A percentile compares a stretch with the other conserved stretches of the same genome.
phyloP scores from a whole-genome alignment of 2,329 filamentous ascomycete genomes.

The Fusarium sp. region DNA sequence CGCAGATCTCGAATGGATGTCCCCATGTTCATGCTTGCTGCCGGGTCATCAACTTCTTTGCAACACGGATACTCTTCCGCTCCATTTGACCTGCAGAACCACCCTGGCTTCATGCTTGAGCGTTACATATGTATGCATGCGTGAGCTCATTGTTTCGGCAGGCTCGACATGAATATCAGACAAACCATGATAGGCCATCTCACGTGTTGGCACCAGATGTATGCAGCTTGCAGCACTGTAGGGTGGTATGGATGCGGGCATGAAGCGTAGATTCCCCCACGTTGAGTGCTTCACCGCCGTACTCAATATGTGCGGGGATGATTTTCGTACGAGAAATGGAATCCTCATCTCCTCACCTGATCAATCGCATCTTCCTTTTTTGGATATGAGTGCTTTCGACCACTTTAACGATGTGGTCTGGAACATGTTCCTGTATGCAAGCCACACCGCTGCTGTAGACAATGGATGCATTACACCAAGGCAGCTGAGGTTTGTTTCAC shows the following conservation, averaged over 20 bases:
- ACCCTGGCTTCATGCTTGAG: slow-evolving; percentile 21
- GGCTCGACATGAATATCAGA: slow-evolving; percentile 20
- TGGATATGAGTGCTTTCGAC: slow-evolving; percentile 8
- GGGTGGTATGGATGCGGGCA: slow-evolving; percentile 39
- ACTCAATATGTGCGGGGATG: slow-evolving; percentile 20
- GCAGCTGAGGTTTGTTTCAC: background rate
- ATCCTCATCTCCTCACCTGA: slow-evolving; percentile 32
- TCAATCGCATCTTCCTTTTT: slow-evolving; percentile 25
- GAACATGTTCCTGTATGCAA: slow-evolving; percentile 16
- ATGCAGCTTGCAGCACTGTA: slow-evolving; percentile 31
- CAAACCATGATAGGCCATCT: slow-evolving; percentile 20
- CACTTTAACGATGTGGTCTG: slow-evolving; percentile 9
- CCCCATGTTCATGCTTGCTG: slow-evolving; percentile 26
- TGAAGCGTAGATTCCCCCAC: slow-evolving; percentile 22
- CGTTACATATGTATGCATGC: slow-evolving; percentile 22
- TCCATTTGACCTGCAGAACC: slow-evolving; percentile 29
- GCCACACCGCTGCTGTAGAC: slow-evolving; percentile 30
- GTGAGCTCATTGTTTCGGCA: slow-evolving; percentile 25
- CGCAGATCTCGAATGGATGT: slow-evolving; percentile 19
- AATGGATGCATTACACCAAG: background rate
- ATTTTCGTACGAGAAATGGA: slow-evolving; percentile 18
- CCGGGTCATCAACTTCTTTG: slow-evolving; percentile 9
- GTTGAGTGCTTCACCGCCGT: slow-evolving; percentile 34
- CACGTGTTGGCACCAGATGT: slow-evolving; percentile 15
- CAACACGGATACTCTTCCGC: slow-evolving; percentile 19